Evolutionary conservation across 2,329 filamentous ascomycete genomes (phyloP).

Genomic region (Tolypocladium tundrense): DNA sequence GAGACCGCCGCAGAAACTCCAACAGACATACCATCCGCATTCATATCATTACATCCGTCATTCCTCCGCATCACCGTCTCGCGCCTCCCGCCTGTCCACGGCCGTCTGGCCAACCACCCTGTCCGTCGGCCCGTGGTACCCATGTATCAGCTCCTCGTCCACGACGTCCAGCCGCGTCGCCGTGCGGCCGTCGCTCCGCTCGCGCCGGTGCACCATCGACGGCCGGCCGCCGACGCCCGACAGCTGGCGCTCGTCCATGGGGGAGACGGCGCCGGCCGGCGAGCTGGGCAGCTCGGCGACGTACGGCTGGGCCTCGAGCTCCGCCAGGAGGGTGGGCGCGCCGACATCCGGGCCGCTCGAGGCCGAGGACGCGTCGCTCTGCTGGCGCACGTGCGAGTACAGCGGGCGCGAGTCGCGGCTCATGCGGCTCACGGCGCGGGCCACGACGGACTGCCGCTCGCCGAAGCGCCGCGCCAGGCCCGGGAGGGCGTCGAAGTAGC

Average conservation of each 20-base stretch:
- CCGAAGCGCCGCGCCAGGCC: background rate
- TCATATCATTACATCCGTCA: too few relatives aligned
- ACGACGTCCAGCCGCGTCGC: slow-evolving; percentile 19
- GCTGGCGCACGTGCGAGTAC: slow-evolving; percentile 27
- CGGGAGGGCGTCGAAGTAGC: background rate
- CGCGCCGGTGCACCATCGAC: slow-evolving; percentile 14
- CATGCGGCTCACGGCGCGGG: slow-evolving; percentile 13
- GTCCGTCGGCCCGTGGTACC: slow-evolving; percentile 33
- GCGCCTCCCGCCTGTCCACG: slow-evolving; percentile 10
- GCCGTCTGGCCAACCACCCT: slow-evolving; percentile 31
- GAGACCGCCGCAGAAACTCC: too few relatives aligned
- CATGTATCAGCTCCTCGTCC: slow-evolving; percentile 35
- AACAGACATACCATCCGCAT: too few relatives aligned
- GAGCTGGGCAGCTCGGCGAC: slow-evolving; percentile 26
- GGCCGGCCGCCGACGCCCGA: slow-evolving; percentile 7
- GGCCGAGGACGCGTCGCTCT: slow-evolving; percentile 34
- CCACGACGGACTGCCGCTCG: slow-evolving; percentile 4
- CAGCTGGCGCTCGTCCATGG: slow-evolving; percentile 14
- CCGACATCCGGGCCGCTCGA: slow-evolving; percentile 15
- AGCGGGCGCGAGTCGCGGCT: slow-evolving; percentile 28
- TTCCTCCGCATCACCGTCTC: background rate
- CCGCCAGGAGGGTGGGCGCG: slow-evolving; percentile 17
- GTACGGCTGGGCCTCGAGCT: slow-evolving; percentile 26
- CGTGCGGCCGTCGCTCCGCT: slow-evolving; percentile 13
- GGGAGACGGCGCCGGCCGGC: slow-evolving; percentile 9